Conservation (phyloP, 768 basidiomycete species). For the Psilocybe cubensis region DNA sequence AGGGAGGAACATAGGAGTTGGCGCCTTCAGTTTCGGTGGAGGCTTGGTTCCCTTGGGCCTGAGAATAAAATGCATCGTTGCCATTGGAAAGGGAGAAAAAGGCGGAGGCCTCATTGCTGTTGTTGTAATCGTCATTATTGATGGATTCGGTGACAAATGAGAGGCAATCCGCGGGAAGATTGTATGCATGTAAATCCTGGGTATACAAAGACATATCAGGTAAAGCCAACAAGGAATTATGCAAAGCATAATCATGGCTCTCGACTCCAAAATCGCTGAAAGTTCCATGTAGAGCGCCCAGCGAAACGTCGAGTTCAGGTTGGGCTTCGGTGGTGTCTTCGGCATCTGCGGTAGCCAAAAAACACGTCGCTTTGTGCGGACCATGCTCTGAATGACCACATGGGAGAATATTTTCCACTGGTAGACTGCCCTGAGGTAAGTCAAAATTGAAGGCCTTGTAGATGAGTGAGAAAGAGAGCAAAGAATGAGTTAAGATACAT, state of each 20-base stretch:
- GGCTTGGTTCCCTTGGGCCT: neutral
- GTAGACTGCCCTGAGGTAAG: no score
- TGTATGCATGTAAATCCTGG: no score
- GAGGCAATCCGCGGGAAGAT: no score
- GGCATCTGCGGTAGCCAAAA: neutral
- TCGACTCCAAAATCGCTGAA: neutral
- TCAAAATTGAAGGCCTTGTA: neutral
- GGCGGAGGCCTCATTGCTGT: neutral
- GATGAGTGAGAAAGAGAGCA: neutral
- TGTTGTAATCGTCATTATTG: neutral
- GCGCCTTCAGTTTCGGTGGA: slow-evolving; percentile 2
- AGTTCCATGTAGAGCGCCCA: neutral
- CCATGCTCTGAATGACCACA: neutral
- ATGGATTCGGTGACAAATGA: no score
- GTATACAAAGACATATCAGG: neutral
- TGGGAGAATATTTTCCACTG: neutral
- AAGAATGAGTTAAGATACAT: no score
- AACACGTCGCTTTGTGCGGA: neutral
- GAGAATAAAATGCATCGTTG: neutral
- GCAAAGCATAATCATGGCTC: no score
- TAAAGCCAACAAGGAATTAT: no score
- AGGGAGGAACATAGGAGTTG: slow-evolving; percentile 51
- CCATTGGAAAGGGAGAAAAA: neutral
- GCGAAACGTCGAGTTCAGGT: no score
- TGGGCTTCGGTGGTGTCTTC: no score